Conservation (phyloP, 2,329 filamentous ascomycete genomes). For the Helotiales sp. region DNA sequence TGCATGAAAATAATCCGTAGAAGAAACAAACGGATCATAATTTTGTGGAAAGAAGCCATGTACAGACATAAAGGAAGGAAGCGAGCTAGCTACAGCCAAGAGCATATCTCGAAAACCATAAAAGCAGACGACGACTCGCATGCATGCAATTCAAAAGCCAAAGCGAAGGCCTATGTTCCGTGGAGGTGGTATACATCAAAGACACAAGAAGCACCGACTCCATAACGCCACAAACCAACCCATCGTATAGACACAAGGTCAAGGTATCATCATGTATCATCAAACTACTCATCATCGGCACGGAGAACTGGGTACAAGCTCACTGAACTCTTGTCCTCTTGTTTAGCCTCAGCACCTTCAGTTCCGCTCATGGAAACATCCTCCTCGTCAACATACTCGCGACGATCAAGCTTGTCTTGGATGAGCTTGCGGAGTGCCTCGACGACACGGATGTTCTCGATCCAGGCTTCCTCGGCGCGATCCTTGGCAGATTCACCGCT, state of each 20-base stretch:
- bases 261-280: slow-evolving; percentile 11
- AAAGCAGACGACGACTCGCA: slow-evolving; percentile 4
- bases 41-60: slow-evolving; percentile 1
- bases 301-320: slow-evolving; percentile 36
- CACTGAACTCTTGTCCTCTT: slow-evolving; percentile 24
- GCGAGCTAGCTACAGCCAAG: slow-evolving; percentile 2
- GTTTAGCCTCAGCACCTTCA: slow-evolving; percentile 7
- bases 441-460: slow-evolving; percentile 69
- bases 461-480: slow-evolving; percentile 67
- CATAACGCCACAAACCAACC: slow-evolving; percentile 6
- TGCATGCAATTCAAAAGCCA: slow-evolving; percentile 7
- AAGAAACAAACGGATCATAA: background rate
- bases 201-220: background rate
- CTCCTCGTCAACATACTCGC: slow-evolving; percentile 54
- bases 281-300: slow-evolving; percentile 32
- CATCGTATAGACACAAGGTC: slow-evolving; percentile 6
- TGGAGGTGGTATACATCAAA: background rate
- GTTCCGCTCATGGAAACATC: slow-evolving; percentile 33
- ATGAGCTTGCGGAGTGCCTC: slow-evolving; percentile 65
- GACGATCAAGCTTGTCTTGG: slow-evolving; percentile 59
- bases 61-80: slow-evolving; percentile 4
- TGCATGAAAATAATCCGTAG: background rate
- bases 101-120: slow-evolving; percentile 6
- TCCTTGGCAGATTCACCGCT: slow-evolving; percentile 56
- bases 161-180: slow-evolving; percentile 4